Evolutionary conservation across 2,329 filamentous ascomycete genomes (phyloP).

Genomic region (Aspergillus glaucus): DNA sequence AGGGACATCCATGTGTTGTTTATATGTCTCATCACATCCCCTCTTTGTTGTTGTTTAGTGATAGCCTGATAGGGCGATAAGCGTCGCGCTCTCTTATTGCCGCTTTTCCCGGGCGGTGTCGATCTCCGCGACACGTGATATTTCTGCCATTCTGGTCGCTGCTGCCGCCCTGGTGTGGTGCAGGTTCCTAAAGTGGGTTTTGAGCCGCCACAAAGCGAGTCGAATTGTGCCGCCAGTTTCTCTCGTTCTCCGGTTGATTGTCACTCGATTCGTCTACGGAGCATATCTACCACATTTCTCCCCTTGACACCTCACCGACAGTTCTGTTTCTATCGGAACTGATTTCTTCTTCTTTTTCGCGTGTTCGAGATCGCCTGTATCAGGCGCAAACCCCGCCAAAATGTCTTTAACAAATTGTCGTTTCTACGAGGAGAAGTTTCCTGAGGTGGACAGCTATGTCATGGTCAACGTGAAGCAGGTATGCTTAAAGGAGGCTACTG

Average conservation of each 20-base stretch:
- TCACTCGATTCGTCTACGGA: conserved; percentile 1
- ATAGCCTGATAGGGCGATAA: conserved; percentile 3
- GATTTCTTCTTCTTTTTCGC: neutral
- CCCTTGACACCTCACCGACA: neutral
- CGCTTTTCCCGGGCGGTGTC: conserved; percentile 8
- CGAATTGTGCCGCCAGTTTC: conserved; percentile 22
- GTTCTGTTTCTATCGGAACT: neutral
- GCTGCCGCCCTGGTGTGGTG: conserved; percentile 8
- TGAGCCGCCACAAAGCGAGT: conserved; percentile 35
- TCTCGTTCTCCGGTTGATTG: conserved; percentile 5
- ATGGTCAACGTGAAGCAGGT: conserved; percentile 99
- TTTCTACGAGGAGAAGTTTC: conserved; percentile 96
- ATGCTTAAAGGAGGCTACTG: conserved; percentile 11
- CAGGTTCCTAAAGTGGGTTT: conserved; percentile 29
- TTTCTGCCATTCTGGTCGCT: conserved; percentile 1
- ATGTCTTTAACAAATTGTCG: conserved; percentile 97
- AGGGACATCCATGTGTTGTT: neutral
- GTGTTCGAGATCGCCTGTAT: conserved; percentile 5
- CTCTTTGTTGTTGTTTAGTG: neutral
- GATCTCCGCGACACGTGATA: conserved; percentile 3
- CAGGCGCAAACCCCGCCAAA: conserved; percentile 48
- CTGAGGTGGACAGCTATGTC: conserved; percentile 98
- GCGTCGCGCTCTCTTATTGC: neutral
- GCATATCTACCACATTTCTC: neutral
- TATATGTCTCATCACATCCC: neutral